Evolutionary conservation across 495 filamentous ascomycete species (phyloP).

Genomic region (Xylona heveae): DNA sequence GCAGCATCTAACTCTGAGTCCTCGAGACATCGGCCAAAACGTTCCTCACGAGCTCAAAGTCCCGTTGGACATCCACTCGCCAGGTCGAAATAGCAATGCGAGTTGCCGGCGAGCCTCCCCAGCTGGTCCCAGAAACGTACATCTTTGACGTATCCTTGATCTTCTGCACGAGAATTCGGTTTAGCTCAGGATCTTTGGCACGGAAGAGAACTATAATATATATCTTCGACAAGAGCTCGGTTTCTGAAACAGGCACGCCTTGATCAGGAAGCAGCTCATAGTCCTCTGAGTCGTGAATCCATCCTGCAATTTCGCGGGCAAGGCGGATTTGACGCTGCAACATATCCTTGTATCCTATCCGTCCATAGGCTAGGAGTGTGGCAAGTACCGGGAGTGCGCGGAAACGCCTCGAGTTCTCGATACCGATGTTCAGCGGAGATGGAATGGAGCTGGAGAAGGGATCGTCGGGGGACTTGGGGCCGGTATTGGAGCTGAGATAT

Average conservation of each 20-base stretch:
- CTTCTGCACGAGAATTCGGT: constrained; percentile 34
- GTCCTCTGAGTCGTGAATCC: constrained; percentile 29
- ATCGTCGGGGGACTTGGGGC: no score
- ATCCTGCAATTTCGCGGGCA: constrained; percentile 41
- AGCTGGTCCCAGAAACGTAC: constrained; percentile 66
- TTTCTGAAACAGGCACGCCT: constrained; percentile 11
- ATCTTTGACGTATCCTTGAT: constrained; percentile 60
- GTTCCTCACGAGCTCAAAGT: constrained; percentile 26
- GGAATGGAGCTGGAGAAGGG: constrained; percentile 36
- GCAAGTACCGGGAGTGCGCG: constrained; percentile 77
- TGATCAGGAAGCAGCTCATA: constrained; percentile 45
- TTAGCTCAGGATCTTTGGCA: constrained; percentile 46
- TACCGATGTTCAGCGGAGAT: constrained; percentile 68
- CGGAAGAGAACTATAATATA: constrained; percentile 69
- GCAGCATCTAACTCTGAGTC: no score
- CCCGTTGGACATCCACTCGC: constrained; percentile 36
- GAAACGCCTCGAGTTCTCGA: constrained; percentile 86
- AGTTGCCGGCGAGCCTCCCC: constrained; percentile 48
- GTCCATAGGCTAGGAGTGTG: constrained; percentile 53
- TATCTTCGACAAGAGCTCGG: constrained; percentile 22
- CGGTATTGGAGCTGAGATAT: constrained; percentile 35
- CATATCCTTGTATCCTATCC: constrained; percentile 45
- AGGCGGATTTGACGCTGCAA: constrained; percentile 48
- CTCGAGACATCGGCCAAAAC: no score
- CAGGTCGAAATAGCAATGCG: constrained; percentile 74